Percentiles rank a stretch among this genome's conserved stretches.
These are phyloP conservation scores for Mycena haematopus DNA, from an alignment of 768 basidiomycete species.

Conservation along the genomic window DNA sequence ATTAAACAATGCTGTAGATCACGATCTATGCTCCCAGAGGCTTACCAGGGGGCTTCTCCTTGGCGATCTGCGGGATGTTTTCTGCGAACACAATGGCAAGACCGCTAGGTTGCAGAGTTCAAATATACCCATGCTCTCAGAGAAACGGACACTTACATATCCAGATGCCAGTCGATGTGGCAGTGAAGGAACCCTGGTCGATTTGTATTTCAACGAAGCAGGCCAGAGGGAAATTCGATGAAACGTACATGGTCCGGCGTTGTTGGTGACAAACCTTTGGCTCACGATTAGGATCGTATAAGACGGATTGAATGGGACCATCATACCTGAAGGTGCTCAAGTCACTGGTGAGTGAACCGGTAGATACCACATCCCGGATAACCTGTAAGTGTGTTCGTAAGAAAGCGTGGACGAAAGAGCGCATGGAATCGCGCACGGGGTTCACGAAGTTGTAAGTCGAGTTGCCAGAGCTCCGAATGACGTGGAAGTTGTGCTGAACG, in stretches of 20 bases:
- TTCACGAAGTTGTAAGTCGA: conserved; percentile 47
- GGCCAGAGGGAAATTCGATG: conserved; percentile 35
- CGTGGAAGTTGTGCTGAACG: conserved; percentile 44
- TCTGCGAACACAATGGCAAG: conserved; percentile 32
- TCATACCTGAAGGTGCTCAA: conserved; percentile 46
- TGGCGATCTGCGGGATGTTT: conserved; percentile 11
- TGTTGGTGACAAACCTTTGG: conserved; percentile 39
- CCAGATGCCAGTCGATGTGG: conserved; percentile 47
- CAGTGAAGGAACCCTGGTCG: conserved; percentile 37
- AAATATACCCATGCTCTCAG: conserved; percentile 29
- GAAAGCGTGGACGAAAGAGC: no score
- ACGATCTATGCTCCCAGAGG: background rate
- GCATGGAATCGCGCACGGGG: conserved; percentile 37
- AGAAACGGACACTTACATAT: conserved; percentile 33
- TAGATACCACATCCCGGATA: conserved; percentile 57
- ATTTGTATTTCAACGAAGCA: no score
- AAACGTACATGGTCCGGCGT: conserved; percentile 41
- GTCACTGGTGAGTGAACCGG: conserved; percentile 33
- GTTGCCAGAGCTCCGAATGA: conserved; percentile 43
- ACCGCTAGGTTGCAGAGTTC: conserved; percentile 20
- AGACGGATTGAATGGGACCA: background rate
- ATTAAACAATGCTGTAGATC: background rate
- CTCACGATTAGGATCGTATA: no score
- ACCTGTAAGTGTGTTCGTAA: background rate
- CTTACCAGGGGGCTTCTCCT: conserved; percentile 21